These are phyloP conservation scores for Suillus cothurnatus DNA, from an alignment of 768 basidiomycete genomes.

Conservation along the genomic window DNA sequence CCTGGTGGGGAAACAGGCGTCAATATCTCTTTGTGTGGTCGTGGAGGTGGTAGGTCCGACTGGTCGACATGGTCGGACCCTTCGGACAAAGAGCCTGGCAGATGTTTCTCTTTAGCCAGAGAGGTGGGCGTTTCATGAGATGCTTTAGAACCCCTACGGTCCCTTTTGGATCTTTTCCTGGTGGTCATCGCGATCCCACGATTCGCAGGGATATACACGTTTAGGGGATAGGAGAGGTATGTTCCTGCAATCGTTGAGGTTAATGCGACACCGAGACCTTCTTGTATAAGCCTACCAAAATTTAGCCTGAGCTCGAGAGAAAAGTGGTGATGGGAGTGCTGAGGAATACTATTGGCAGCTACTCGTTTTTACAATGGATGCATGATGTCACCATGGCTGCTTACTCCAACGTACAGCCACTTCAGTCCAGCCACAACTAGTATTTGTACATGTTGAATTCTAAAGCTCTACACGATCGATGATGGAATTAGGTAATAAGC, in stretches of 20 bases:
- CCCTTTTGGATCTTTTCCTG: constrained; percentile 2
- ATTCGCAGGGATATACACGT: constrained; percentile 2
- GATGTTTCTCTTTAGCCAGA: background rate
- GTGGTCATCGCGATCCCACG: background rate
- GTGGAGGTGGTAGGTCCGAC: constrained; percentile 7
- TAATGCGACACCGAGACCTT: background rate
- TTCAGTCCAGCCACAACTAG: background rate
- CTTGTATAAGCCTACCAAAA: background rate
- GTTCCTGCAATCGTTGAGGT: background rate
- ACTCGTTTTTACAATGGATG: background rate
- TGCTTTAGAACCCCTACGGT: background rate
- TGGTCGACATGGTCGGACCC: background rate
- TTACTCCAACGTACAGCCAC: background rate
- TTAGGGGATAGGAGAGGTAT: background rate
- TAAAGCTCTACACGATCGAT: background rate
- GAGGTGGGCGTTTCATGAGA: background rate
- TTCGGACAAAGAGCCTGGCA: background rate
- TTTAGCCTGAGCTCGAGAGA: background rate
- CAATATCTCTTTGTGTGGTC: background rate
- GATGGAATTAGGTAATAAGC: too few relatives aligned
- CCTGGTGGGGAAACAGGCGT: constrained; percentile 10
- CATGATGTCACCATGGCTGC: constrained; percentile 1
- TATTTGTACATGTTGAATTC: constrained; percentile 3
- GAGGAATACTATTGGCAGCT: background rate
- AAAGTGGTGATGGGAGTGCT: background rate